These are phyloP conservation scores for Talaromyces piceae DNA, from an alignment of 2,329 filamentous ascomycete genomes.

Conservation along the genomic window DNA sequence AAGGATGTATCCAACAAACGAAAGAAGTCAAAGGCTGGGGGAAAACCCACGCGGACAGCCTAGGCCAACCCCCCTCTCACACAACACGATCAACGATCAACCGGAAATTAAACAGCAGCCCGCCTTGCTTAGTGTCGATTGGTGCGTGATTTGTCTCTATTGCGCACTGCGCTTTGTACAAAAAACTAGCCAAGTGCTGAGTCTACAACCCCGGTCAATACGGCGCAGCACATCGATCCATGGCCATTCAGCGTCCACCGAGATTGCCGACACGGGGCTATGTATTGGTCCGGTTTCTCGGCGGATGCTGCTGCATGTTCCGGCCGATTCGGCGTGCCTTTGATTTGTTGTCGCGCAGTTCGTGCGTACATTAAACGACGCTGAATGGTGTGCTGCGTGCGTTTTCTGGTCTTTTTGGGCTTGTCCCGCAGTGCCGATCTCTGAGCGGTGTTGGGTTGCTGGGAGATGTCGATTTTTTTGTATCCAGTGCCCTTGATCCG, in stretches of 20 bases:
- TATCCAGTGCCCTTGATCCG: too few relatives aligned
- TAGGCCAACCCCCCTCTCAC: too few relatives aligned
- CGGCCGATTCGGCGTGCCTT: neutral
- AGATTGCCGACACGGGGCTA: too few relatives aligned
- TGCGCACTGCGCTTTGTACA: neutral
- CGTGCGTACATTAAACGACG: too few relatives aligned
- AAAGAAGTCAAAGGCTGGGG: neutral
- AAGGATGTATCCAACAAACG: neutral
- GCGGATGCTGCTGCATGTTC: neutral
- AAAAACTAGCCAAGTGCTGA: neutral
- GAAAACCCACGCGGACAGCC: too few relatives aligned
- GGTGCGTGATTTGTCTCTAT: neutral
- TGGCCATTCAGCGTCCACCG: neutral
- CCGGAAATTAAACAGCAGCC: neutral
- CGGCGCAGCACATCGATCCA: neutral
- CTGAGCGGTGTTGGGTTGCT: too few relatives aligned
- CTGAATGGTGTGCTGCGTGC: neutral
- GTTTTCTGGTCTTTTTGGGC: neutral
- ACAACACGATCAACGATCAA: too few relatives aligned
- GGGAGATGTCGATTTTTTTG: too few relatives aligned
- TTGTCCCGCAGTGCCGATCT: neutral
- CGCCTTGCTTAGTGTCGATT: too few relatives aligned
- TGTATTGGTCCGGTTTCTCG: neutral
- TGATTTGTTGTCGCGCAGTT: neutral
- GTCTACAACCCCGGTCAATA: neutral